These are phyloP conservation scores for Phytophthora aleatoria DNA, from an alignment of 352 stramenopile genomes.

Conservation along the genomic window DNA sequence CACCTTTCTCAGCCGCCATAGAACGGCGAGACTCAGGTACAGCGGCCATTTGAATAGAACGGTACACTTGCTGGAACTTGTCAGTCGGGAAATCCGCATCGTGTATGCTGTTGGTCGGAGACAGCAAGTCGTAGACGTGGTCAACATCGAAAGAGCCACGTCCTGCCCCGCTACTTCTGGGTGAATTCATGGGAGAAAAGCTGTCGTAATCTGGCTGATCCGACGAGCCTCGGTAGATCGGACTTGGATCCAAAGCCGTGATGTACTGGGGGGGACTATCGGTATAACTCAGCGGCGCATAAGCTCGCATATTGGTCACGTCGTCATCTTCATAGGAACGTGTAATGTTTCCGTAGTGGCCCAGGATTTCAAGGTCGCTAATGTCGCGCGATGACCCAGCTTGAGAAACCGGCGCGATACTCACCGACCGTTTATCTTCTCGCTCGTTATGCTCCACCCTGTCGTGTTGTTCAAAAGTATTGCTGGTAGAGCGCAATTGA, in stretches of 20 bases:
- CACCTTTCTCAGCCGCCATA: slow-evolving; percentile 27
- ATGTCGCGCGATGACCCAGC: slow-evolving; percentile 31
- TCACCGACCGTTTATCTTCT: slow-evolving; percentile 27
- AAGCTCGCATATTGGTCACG: slow-evolving; percentile 41
- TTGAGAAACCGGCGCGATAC: slow-evolving; percentile 33
- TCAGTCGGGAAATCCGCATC: slow-evolving; percentile 69
- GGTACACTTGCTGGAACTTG: slow-evolving; percentile 76
- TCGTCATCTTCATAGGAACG: slow-evolving; percentile 41
- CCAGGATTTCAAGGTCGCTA: slow-evolving; percentile 47
- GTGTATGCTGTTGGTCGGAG: slow-evolving; percentile 61
- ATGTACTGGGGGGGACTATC: slow-evolving; percentile 41
- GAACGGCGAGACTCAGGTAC: slow-evolving; percentile 11
- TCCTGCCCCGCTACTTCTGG: slow-evolving; percentile 30
- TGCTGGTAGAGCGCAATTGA: slow-evolving; percentile 16
- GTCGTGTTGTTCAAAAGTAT: slow-evolving; percentile 13
- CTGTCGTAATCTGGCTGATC: slow-evolving; percentile 45
- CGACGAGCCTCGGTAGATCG: slow-evolving; percentile 42
- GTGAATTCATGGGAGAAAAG: slow-evolving; percentile 50
- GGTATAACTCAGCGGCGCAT: slow-evolving; percentile 33
- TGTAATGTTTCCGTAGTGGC: slow-evolving; percentile 36
- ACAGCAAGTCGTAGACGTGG: slow-evolving; percentile 54
- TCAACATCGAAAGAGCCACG: slow-evolving; percentile 33
- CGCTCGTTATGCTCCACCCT: slow-evolving; percentile 16
- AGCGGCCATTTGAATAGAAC: slow-evolving; percentile 60
- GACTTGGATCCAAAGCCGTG: slow-evolving; percentile 35